Conservation (phyloP, 2,329 filamentous ascomycete species). For the Leptographium flavum region DNA sequence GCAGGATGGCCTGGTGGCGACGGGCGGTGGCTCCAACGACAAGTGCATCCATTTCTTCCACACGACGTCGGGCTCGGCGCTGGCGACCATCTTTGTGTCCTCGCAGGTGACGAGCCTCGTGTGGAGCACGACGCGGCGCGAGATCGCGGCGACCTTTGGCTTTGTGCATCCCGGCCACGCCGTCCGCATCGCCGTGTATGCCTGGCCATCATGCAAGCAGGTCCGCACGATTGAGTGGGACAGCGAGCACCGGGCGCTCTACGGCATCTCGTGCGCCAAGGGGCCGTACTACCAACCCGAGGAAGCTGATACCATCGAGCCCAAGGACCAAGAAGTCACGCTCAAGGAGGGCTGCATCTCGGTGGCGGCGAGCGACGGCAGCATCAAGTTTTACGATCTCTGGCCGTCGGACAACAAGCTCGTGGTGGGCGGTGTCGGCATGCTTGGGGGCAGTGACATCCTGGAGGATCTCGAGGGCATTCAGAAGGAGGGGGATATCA, state of each 20-base stretch:
- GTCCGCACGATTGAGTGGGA: constrained; percentile 78
- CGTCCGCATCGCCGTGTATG: constrained; percentile 80
- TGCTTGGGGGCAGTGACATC: constrained; percentile 73
- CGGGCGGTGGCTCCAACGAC: constrained; percentile 86
- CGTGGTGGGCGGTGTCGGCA: constrained; percentile 36
- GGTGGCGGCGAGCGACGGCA: constrained; percentile 82
- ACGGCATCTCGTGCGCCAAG: constrained; percentile 59
- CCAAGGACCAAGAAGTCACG: constrained; percentile 35
- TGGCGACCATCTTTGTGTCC: constrained; percentile 83
- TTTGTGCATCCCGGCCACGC: constrained; percentile 85
- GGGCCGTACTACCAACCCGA: constrained; percentile 39
- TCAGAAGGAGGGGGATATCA: constrained; percentile 57
- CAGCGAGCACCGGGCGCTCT: constrained; percentile 64
- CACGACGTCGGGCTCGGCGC: constrained; percentile 62
- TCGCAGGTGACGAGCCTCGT: constrained; percentile 88
- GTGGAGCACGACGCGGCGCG: constrained; percentile 73
- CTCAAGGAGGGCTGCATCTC: constrained; percentile 71
- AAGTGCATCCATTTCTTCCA: constrained; percentile 95
- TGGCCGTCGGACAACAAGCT: constrained; percentile 55
- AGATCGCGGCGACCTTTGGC: constrained; percentile 88
- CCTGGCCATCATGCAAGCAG: constrained; percentile 83
- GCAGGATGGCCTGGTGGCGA: constrained; percentile 75
- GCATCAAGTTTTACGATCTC: constrained; percentile 89
- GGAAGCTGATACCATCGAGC: constrained; percentile 17
- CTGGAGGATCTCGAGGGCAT: constrained; percentile 71